Percentiles rank a stretch among this genome's conserved stretches.
phyloP scores from a whole-genome alignment of 208 protist species.

The Trypanosomatidae sp. region DNA sequence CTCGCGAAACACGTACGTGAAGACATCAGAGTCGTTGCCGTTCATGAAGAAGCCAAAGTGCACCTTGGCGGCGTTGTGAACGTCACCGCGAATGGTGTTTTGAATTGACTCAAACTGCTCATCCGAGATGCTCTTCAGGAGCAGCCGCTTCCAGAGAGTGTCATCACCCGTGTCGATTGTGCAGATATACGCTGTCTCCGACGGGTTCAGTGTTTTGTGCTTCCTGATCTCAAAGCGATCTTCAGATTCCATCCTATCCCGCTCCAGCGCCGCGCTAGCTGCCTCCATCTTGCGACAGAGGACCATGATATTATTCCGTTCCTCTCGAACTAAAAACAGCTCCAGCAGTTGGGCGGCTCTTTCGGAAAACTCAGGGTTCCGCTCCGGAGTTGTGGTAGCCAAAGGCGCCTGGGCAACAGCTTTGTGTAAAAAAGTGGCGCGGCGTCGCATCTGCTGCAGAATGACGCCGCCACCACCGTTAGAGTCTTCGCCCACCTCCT shows the following conservation, averaged over 20 bases:
- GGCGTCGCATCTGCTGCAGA: conserved; percentile 27
- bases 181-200: conserved; percentile 70
- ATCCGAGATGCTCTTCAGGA: conserved; percentile 31
- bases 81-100: conserved; percentile 38
- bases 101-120: conserved; percentile 56
- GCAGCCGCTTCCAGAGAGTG: conserved; percentile 47
- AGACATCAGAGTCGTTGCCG: conserved; percentile 75
- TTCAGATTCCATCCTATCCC: conserved; percentile 63
- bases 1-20: conserved; percentile 83
- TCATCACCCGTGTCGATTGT: conserved; percentile 79
- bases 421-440: conserved; percentile 17
- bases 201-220: conserved; percentile 49
- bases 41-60: conserved; percentile 83
- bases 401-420: conserved; percentile 5
- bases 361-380: conserved; percentile 23
- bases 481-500: conserved; percentile 11
- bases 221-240: conserved; percentile 64
- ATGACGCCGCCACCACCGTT: conserved; percentile 20
- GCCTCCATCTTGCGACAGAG: conserved; percentile 46
- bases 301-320: conserved; percentile 46
- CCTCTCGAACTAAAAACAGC: conserved; percentile 53
- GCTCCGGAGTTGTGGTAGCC: conserved; percentile 12
- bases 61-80: conserved; percentile 56
- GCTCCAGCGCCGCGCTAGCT: conserved; percentile 52
- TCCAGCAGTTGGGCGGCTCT: conserved; percentile 50